Percentiles rank a stretch among this genome's conserved stretches.
These are phyloP conservation scores for Albugo candida DNA, from an alignment of 352 stramenopile genomes.

Conservation along the genomic window DNA sequence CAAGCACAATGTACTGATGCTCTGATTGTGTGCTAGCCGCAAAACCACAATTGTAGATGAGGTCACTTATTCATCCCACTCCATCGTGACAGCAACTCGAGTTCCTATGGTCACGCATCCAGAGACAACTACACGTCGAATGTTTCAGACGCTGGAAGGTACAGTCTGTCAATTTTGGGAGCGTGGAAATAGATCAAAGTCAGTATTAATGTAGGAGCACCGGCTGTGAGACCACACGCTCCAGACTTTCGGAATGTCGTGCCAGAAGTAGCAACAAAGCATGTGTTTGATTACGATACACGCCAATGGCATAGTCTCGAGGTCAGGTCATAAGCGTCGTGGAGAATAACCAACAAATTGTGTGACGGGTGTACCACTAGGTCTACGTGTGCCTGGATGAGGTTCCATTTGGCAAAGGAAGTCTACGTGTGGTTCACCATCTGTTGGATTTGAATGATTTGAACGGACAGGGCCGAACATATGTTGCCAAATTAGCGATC, in stretches of 20 bases:
- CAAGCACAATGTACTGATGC: neutral
- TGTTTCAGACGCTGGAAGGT: slow-evolving; percentile 16
- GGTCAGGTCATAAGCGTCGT: neutral
- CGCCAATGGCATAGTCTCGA: slow-evolving; percentile 48
- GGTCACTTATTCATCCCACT: slow-evolving; percentile 27
- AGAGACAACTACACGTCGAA: slow-evolving; percentile 17
- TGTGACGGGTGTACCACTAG: slow-evolving; percentile 3
- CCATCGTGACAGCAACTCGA: neutral
- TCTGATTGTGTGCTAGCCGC: slow-evolving; percentile 15
- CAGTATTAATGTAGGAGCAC: slow-evolving; percentile 17
- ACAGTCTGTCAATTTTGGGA: neutral
- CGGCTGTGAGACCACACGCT: slow-evolving; percentile 51
- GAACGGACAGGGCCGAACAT: slow-evolving; percentile 13
- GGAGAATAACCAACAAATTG: neutral
- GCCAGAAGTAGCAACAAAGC: slow-evolving; percentile 42
- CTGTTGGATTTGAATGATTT: slow-evolving; percentile 35
- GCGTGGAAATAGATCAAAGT: neutral
- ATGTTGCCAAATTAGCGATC: slow-evolving; percentile 75
- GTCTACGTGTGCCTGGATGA: slow-evolving; percentile 62
- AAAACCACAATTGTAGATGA: slow-evolving; percentile 62
- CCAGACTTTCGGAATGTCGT: slow-evolving; percentile 40
- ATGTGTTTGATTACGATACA: slow-evolving; percentile 62
- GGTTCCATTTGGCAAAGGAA: slow-evolving; percentile 64
- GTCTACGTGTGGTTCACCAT: slow-evolving; percentile 63
- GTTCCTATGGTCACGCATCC: slow-evolving; percentile 3